Base-by-base conservation (phyloP, 1,284 basidiomycete species). In the Trichosporon sp. region DNA sequence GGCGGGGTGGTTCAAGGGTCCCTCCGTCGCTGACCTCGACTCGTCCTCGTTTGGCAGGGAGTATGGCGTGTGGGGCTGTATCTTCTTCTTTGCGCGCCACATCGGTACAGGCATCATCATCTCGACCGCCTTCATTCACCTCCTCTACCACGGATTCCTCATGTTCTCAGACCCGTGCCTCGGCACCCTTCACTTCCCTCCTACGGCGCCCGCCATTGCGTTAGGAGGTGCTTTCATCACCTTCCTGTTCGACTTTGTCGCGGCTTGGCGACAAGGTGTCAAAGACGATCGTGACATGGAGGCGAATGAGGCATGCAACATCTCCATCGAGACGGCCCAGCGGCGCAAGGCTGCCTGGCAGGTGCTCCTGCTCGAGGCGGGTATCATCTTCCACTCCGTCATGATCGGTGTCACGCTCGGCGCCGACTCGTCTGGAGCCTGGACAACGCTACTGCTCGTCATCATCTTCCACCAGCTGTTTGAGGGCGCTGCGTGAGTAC, bases 51-150 rank as follows among this genome's bases (percentile, higher is more conserved):
- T 80, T 54, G 78, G 77, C 4, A 51, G 65, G 21, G 66, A 71
- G 51, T 71, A 73, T 2, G 77, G 79, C 1, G 61, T 74, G 21
- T 78, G 76, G 78, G 76, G 73, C 0, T 79, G 72, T 38, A 43
- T 83, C 11, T 84, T 85, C 72, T 85, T 84, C 74, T 66, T 83
- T 8, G 75, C 82, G 0, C 79, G 82, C 66, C 80, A 84, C 71
- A 84, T 84, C 38, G 78, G 78, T 8, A 78, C 80, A 3, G 86
- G 86, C 31, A 79, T 87, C 70, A 85, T 86, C 73, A 74, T 86
- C 46, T 79, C 80, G 4, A 86, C 85, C 0, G 85, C 85, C 0
- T 86, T 86, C 70, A 81, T 82, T 63, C 86, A 86, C 69, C 77
- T 86, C 0, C 78, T 86, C 0, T 83, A 79, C 73, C 84, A 86